A percentile compares a stretch with the other conserved stretches of the same genome.
phyloP scores from a whole-genome alignment of 495 filamentous ascomycete species.

The Neurospora sp. region DNA sequence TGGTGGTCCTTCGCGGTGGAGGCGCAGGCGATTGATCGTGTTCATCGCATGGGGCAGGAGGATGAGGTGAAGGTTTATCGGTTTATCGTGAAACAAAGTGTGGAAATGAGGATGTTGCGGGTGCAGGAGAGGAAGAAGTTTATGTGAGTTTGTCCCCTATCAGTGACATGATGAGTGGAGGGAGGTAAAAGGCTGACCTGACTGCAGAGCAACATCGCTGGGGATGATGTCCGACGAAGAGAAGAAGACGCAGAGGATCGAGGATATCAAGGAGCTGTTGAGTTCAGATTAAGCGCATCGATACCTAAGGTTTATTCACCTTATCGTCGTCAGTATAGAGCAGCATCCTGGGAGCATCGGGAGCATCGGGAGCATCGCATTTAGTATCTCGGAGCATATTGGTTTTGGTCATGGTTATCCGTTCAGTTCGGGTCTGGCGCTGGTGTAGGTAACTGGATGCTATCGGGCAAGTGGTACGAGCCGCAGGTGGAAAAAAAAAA shows the following conservation, averaged over 20 bases:
- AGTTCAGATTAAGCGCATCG: conserved; percentile 41
- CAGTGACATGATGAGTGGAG: background rate
- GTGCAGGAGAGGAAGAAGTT: conserved; percentile 96
- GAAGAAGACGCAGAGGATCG: conserved; percentile 78
- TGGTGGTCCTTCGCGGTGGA: conserved; percentile 99
- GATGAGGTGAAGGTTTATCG: conserved; percentile 74
- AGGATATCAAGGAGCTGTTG: conserved; percentile 88
- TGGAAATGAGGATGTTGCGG: conserved; percentile 88
- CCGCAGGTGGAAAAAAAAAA: too few species aligned
- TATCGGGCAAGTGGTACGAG: background rate
- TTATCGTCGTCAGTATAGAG: background rate
- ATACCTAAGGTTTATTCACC: background rate
- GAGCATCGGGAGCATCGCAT: background rate
- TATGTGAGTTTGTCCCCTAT: conserved; percentile 49
- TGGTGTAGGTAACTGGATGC: background rate
- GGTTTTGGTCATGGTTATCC: background rate
- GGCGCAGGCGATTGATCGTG: conserved; percentile 93
- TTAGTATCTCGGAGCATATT: background rate
- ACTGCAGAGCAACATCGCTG: conserved; percentile 69
- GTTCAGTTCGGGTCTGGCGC: background rate
- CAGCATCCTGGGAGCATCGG: background rate
- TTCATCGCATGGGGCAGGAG: conserved; percentile 96
- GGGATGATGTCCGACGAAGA: conserved; percentile 94
- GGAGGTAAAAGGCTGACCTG: background rate
- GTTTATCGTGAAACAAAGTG: conserved; percentile 82